Evolutionary conservation across 305 asterid genomes (phyloP).

Genomic region (Stenogyne calaminthoides): DNA sequence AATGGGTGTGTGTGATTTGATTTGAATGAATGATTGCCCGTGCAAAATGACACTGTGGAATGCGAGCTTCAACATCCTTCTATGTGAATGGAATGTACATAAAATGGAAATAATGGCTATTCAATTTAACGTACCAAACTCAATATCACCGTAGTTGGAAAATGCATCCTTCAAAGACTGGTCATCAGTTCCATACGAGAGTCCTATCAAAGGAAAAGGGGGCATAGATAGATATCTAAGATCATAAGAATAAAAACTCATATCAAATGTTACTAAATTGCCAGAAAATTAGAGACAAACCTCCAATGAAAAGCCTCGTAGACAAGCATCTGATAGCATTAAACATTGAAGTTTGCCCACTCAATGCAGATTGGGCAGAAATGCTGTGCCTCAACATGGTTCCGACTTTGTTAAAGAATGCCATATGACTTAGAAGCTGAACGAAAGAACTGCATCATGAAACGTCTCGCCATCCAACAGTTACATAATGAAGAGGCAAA

Average conservation of each 20-base stretch:
- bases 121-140: constrained; percentile 53
- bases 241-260: not conserved
- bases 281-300: constrained; percentile 29
- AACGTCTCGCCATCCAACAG: not conserved
- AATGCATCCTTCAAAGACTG: constrained; percentile 66
- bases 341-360: constrained; percentile 50
- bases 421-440: constrained; percentile 51
- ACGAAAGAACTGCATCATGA: not conserved
- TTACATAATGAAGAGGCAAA: not conserved
- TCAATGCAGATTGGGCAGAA: constrained; percentile 36
- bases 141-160: constrained; percentile 69
- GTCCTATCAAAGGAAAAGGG: constrained; percentile 47
- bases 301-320: constrained; percentile 73
- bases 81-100: not conserved
- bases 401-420: constrained; percentile 60
- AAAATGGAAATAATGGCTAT: not conserved
- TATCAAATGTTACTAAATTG: not conserved
- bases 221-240: not conserved
- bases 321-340: constrained; percentile 75
- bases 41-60: too few species aligned
- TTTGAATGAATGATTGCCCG: too few species aligned
- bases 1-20: too few species aligned
- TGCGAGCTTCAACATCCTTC: not conserved
- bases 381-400: constrained; percentile 53
- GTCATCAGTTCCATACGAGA: constrained; percentile 70